Percentiles rank a stretch among this genome's conserved stretches.
phyloP scores from a whole-genome alignment of 768 basidiomycete species.

The Pleurotus platypus region DNA sequence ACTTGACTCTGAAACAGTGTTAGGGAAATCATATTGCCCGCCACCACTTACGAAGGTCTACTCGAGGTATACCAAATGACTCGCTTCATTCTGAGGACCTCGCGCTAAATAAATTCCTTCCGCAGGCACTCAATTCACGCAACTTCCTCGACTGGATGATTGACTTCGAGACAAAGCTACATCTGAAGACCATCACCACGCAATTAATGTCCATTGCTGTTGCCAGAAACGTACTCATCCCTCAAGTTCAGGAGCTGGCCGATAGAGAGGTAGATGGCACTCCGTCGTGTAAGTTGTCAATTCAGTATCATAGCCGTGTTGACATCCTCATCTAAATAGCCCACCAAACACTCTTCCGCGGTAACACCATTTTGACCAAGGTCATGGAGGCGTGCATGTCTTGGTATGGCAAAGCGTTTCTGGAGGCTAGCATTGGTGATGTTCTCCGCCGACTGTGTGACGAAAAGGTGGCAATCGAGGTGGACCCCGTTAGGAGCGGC shows the following conservation, averaged over 20 bases:
- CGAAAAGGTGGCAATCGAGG: slow-evolving; percentile 78
- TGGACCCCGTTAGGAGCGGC: slow-evolving; percentile 68
- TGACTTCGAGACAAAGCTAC: slow-evolving; percentile 64
- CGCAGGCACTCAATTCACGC: slow-evolving; percentile 50
- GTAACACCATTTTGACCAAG: slow-evolving; percentile 66
- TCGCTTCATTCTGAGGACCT: neutral
- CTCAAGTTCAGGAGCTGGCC: slow-evolving; percentile 69
- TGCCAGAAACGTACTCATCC: slow-evolving; percentile 59
- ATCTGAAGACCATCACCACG: slow-evolving; percentile 57
- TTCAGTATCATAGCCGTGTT: neutral
- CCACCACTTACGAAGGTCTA: slow-evolving; percentile 55
- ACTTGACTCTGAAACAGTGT: slow-evolving; percentile 5
- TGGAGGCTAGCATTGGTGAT: slow-evolving; percentile 75
- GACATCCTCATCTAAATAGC: slow-evolving; percentile 35
- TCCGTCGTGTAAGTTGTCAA: slow-evolving; percentile 50
- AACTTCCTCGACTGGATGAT: slow-evolving; percentile 75
- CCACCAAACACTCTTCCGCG: slow-evolving; percentile 71
- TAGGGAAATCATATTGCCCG: slow-evolving; percentile 80
- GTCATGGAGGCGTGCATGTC: slow-evolving; percentile 78
- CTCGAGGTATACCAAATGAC: slow-evolving; percentile 42
- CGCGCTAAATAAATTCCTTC: slow-evolving; percentile 6
- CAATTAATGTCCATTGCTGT: slow-evolving; percentile 69
- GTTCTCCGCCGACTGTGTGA: slow-evolving; percentile 66
- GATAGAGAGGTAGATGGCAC: slow-evolving; percentile 69
- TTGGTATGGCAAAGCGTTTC: slow-evolving; percentile 76